Conservation (phyloP, 805 yeast genomes). For the Ogataea thermomethanolica region DNA sequence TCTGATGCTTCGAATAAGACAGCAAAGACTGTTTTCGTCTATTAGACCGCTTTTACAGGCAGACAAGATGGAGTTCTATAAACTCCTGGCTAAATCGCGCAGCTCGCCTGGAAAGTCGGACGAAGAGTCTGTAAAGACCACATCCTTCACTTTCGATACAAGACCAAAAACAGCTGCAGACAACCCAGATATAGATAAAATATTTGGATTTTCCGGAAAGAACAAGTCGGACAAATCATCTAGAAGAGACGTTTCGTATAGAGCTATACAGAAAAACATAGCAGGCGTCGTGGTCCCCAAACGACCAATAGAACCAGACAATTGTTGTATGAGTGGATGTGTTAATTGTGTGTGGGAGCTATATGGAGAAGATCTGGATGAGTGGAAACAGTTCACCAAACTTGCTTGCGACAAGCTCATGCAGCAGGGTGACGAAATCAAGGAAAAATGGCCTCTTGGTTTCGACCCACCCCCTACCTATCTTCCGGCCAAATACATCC, state of each 20-base stretch:
- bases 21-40: neutral
- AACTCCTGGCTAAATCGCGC: slow-evolving; percentile 16
- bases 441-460: slow-evolving; percentile 59
- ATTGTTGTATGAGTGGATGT: slow-evolving; percentile 98
- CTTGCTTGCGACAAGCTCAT: slow-evolving; percentile 49
- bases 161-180: slow-evolving; percentile 16
- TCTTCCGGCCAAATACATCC: slow-evolving; percentile 42
- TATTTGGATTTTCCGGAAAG: slow-evolving; percentile 32
- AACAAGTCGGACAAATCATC: slow-evolving; percentile 33
- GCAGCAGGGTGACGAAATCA: slow-evolving; percentile 40
- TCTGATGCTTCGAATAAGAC: slow-evolving; percentile 4
- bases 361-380: slow-evolving; percentile 80
- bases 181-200: slow-evolving; percentile 22
- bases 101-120: slow-evolving; percentile 16
- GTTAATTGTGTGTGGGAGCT: slow-evolving; percentile 96
- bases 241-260: slow-evolving; percentile 36
- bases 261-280: slow-evolving; percentile 32
- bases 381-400: slow-evolving; percentile 64
- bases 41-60: neutral
- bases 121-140: slow-evolving; percentile 9
- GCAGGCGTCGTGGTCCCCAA: slow-evolving; percentile 78
- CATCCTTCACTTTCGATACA: slow-evolving; percentile 28
- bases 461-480: slow-evolving; percentile 54
- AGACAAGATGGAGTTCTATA: slow-evolving; percentile 18
- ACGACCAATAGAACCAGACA: slow-evolving; percentile 87